phyloP scores from a whole-genome alignment of 2,329 filamentous ascomycete genomes.

The Cercospora citrullina region DNA sequence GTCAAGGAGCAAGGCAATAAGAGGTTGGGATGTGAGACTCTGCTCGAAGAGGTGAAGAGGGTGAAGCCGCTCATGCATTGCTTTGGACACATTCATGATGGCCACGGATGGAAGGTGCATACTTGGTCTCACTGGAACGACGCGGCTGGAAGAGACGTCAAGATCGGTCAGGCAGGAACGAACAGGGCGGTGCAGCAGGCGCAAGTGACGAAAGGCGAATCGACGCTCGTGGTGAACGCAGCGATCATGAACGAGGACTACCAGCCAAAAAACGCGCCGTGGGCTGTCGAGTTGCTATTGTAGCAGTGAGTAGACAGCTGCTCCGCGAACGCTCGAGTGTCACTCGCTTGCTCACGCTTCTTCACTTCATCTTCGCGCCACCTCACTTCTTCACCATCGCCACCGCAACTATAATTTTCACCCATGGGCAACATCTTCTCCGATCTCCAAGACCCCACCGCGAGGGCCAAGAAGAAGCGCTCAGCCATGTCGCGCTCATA shows the following conservation, averaged over 20 bases:
- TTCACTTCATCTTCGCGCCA: not conserved
- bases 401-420: not conserved
- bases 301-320: not conserved
- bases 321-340: not conserved
- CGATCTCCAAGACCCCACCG: not conserved
- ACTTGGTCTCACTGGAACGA: constrained; percentile 11
- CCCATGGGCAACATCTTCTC: not conserved
- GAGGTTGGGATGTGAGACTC: constrained; percentile 52
- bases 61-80: constrained; percentile 56
- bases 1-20: not conserved
- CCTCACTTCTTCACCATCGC: not conserved
- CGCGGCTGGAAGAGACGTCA: not conserved
- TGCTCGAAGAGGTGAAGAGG: constrained; percentile 52
- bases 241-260: constrained; percentile 56
- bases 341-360: not conserved
- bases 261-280: constrained; percentile 52
- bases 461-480: not conserved
- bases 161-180: not conserved
- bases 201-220: constrained; percentile 40
- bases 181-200: not conserved
- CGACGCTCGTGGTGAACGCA: constrained; percentile 60
- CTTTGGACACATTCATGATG: constrained; percentile 62
- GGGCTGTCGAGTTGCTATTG: constrained; percentile 49
- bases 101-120: constrained; percentile 14
- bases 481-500: constrained; percentile 8